Conservation (phyloP, 257 asterid species). For the Fraxinus excelsior region DNA sequence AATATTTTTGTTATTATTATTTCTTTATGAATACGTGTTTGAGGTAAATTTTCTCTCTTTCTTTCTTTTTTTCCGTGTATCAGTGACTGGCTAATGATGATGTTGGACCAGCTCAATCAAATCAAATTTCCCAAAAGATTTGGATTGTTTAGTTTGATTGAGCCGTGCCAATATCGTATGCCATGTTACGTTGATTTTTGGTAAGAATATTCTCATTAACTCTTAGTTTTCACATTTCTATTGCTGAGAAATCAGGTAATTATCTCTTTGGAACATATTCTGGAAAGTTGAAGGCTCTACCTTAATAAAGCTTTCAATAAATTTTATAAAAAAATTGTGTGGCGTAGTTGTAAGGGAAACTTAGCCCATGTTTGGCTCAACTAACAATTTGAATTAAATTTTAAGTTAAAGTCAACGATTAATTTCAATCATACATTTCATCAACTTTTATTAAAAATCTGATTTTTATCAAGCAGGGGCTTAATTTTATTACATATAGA, state of each 20-base stretch:
- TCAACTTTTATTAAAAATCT: no score
- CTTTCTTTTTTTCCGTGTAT: not conserved
- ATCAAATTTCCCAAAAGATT: slow-evolving; percentile 41
- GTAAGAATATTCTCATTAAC: not conserved
- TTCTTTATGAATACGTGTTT: not conserved
- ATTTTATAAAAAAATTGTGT: not conserved
- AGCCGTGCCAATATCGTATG: slow-evolving; percentile 71
- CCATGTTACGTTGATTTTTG: not conserved
- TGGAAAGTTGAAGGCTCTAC: not conserved
- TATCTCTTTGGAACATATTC: not conserved
- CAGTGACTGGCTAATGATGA: slow-evolving; percentile 13
- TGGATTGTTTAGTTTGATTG: slow-evolving; percentile 59
- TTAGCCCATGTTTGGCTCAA: no score
- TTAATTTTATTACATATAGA: no score
- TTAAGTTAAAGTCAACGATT: no score
- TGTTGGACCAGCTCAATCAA: slow-evolving; percentile 68
- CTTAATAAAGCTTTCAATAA: not conserved
- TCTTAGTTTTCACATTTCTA: not conserved
- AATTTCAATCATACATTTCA: no score
- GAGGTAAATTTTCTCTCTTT: not conserved
- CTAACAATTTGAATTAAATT: no score
- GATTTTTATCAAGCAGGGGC: no score
- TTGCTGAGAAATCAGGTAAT: not conserved
- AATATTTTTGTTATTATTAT: not conserved
- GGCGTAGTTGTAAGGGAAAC: no score